phyloP scores from a whole-genome alignment of 2,329 filamentous ascomycete genomes.

The Neoascochyta sp. region DNA sequence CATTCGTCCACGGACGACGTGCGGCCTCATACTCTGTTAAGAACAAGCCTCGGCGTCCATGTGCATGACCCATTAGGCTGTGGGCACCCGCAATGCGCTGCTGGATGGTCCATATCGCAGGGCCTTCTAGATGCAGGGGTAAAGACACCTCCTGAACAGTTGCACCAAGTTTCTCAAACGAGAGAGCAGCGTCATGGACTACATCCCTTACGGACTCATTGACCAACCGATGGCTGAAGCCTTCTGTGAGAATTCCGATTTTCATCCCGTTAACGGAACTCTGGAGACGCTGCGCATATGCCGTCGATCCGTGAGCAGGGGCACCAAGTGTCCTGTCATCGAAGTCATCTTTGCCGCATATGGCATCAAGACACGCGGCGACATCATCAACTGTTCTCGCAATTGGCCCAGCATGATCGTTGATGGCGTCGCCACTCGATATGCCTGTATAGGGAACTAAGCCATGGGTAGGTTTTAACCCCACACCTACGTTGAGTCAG shows the following conservation, averaged over 20 bases:
- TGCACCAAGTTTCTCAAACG: conserved; percentile 47
- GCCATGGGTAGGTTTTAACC: conserved; percentile 48
- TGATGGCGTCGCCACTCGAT: conserved; percentile 33
- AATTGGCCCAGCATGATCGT: conserved; percentile 44
- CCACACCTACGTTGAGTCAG: conserved; percentile 15
- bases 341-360: conserved; percentile 28
- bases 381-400: conserved; percentile 22
- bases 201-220: conserved; percentile 39
- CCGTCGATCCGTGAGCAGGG: conserved; percentile 19
- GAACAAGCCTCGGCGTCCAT: conserved; percentile 19
- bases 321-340: conserved; percentile 32
- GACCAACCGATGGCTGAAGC: conserved; percentile 29
- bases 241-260: conserved; percentile 26
- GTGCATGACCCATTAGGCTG: conserved; percentile 36
- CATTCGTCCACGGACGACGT: conserved; percentile 47
- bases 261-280: conserved; percentile 18
- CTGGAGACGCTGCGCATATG: conserved; percentile 13
- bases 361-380: conserved; percentile 27
- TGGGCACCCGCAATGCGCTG: conserved; percentile 44
- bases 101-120: conserved; percentile 36
- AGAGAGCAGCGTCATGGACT: conserved; percentile 41
- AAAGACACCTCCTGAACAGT: conserved; percentile 36
- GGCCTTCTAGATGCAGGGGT: conserved; percentile 38
- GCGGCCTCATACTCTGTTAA: conserved; percentile 40
- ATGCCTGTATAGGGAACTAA: conserved; percentile 52